These are phyloP conservation scores for Candida boidinii DNA, from an alignment of 805 yeast species.

Conservation along the genomic window DNA sequence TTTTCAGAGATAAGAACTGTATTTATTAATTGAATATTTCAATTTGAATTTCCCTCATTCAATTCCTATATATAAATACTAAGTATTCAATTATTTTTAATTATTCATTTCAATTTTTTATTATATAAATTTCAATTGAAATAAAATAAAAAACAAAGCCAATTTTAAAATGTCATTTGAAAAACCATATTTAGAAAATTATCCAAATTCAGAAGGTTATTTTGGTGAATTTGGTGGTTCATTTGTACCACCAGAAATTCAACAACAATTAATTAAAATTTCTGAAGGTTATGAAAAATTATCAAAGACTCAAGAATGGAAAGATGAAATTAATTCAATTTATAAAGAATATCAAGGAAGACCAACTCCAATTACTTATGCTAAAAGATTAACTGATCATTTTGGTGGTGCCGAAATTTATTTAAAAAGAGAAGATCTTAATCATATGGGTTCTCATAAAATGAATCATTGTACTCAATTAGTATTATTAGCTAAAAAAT, in stretches of 20 bases:
- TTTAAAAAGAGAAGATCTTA: constrained; percentile 94
- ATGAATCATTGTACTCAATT: constrained; percentile 41
- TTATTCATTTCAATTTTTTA: no score
- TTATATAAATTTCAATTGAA: no score
- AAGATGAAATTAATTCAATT: constrained; percentile 3
- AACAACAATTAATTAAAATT: constrained; percentile 3
- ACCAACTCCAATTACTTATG: constrained; percentile 7
- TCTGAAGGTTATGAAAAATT: constrained; percentile 2
- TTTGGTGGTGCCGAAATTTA: constrained; percentile 96
- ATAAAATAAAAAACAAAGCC: background rate
- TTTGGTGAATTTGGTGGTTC: constrained; percentile 8
- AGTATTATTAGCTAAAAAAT: constrained; percentile 31
- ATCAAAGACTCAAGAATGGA: constrained; percentile 4
- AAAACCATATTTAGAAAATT: constrained; percentile 7
- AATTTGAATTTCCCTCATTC: no score
- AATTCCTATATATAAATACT: no score
- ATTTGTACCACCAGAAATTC: constrained; percentile 6
- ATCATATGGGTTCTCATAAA: constrained; percentile 40
- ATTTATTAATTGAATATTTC: no score
- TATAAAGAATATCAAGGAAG: constrained; percentile 8
- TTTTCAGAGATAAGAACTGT: no score
- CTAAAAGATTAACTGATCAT: constrained; percentile 26
- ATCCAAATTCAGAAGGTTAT: constrained; percentile 7
- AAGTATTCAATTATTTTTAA: no score
- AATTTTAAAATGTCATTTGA: constrained; percentile 1